phyloP scores from a whole-genome alignment of 2,329 filamentous ascomycete genomes.

The Colletotrichum karsti region DNA sequence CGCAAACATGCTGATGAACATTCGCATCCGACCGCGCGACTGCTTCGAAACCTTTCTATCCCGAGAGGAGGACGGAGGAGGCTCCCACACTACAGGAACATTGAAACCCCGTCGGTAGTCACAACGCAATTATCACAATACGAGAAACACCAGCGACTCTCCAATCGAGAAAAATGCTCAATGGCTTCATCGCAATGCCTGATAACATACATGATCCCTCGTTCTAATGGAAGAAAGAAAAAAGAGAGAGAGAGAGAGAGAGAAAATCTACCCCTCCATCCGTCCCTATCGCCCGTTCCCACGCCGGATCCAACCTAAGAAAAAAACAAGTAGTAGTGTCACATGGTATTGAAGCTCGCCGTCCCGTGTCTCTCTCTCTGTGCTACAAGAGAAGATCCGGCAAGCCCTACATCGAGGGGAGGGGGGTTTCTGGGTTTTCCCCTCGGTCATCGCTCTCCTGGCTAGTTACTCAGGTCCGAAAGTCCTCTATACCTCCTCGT shows the following conservation, averaged over 20 bases:
- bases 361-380: neutral
- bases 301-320: slow-evolving; percentile 10
- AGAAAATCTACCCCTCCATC: neutral
- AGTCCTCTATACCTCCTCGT: slow-evolving; percentile 74
- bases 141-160: too few species aligned
- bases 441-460: neutral
- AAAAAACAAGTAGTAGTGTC: slow-evolving; percentile 11
- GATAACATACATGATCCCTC: neutral
- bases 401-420: too few species aligned
- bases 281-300: neutral
- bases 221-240: neutral
- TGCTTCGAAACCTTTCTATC: too few species aligned
- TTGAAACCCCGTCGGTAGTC: too few species aligned
- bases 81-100: too few species aligned
- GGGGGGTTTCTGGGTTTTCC: neutral
- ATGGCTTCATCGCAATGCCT: slow-evolving; percentile 5
- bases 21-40: too few species aligned
- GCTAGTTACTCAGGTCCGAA: neutral
- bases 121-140: too few species aligned
- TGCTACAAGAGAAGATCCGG: too few species aligned
- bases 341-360: neutral
- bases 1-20: too few species aligned
- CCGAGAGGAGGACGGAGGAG: too few species aligned
- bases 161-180: neutral
- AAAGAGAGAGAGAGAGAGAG: too few species aligned